Evolutionary conservation across 768 basidiomycete genomes (phyloP), one percentile per base, ranked within the genome.

Genomic region (Tulasnella sp.): DNA sequence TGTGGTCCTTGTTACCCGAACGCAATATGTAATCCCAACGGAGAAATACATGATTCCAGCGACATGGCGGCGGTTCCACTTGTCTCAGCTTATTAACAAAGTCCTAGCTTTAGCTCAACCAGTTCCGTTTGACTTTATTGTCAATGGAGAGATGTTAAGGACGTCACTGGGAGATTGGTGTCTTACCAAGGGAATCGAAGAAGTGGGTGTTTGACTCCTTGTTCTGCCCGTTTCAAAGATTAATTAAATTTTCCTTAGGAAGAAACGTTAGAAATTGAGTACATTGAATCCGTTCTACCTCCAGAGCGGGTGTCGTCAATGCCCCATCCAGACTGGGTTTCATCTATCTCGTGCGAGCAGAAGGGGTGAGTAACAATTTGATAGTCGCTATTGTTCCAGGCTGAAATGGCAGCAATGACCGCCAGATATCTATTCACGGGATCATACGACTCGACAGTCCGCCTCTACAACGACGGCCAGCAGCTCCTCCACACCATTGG

Each of bases 81-180:
- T 99, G 42, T 98, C 97, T 1, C 96, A 98, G 80, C 92, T 99
- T 62, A 91, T 99, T 80, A 99, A 99, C 87, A 98, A 98, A 84
- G 94, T 97, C 0, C 87, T 99, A 38, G 88, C 89, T 36, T 89
- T 93, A 24, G 84, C 88, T 0, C 90, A 90, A 77, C 91, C 94
- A 0, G 87, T 97, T 3, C 97, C 96, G 0, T 98, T 98, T 84
- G 97, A 99, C 85, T 99, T 98, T 85, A 85, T 99, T 71, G 87
- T 98, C 58, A 88, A 89, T 71, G 95, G 95, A n/a, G 91, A 94
- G 83, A 89, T 98, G 18, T 85, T 98, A 3, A 87, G 93, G 71
- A 88, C 89, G 0, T 91, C 88, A 38, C 84, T 99, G 38, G 91
- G 88, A 18, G 92, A 92, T 82, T 96, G 93, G 93, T 92, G 92